Conservation (phyloP, 345 rosid species). For the Pugionium dolabratum region DNA sequence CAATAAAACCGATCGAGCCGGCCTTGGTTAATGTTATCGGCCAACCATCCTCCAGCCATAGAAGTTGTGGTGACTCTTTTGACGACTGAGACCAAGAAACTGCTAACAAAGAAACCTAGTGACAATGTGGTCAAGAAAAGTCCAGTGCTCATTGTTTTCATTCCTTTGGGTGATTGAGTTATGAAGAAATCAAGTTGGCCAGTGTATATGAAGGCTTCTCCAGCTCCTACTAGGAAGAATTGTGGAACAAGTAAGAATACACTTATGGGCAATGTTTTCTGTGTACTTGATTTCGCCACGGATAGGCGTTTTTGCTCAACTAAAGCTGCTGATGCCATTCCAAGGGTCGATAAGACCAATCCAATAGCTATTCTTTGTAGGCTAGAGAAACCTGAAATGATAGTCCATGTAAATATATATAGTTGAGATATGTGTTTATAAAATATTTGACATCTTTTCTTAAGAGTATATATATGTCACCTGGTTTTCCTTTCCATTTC, state of each 20-base stretch:
- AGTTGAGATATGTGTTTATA: not conserved
- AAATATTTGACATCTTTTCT: no score
- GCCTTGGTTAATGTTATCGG: conserved; percentile 54
- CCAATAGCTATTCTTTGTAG: conserved; percentile 66
- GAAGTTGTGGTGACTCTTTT: conserved; percentile 42
- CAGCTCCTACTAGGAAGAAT: conserved; percentile 66
- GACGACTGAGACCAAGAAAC: conserved; percentile 54
- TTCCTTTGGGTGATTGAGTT: conserved; percentile 63
- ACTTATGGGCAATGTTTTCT: conserved; percentile 44
- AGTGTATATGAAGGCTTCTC: conserved; percentile 66
- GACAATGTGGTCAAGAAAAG: conserved; percentile 64
- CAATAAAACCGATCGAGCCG: conserved; percentile 57
- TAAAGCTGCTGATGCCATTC: conserved; percentile 63
- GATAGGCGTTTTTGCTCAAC: conserved; percentile 48
- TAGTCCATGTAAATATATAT: not conserved
- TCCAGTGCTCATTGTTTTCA: conserved; percentile 77
- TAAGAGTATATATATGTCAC: conserved; percentile 15
- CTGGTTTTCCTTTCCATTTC: conserved; percentile 60
- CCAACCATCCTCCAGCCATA: conserved; percentile 45
- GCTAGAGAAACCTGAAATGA: conserved; percentile 53
- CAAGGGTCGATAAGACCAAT: conserved; percentile 52
- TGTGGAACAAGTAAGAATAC: conserved; percentile 62
- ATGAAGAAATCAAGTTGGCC: conserved; percentile 80
- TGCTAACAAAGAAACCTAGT: conserved; percentile 65
- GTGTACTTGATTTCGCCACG: conserved; percentile 40